phyloP scores from a whole-genome alignment of 257 asterid genomes.

The Cynanchum wilfordii region DNA sequence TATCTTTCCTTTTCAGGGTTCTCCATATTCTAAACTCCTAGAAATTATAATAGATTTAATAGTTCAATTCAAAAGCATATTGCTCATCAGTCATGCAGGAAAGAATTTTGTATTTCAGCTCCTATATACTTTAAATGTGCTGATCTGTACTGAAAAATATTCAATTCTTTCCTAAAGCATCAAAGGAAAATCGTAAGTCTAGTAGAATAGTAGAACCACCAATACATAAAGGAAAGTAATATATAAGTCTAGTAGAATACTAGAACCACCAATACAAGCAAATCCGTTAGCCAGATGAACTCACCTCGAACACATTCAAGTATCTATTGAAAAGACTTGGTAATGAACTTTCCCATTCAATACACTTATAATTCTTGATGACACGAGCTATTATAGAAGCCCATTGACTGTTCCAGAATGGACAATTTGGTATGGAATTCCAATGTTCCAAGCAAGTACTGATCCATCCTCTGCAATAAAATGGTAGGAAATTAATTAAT shows the following conservation, averaged over 20 bases:
- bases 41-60: not conserved
- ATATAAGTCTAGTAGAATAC: not conserved
- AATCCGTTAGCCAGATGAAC: constrained; percentile 9
- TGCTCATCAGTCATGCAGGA: not conserved
- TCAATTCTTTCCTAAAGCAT: constrained; percentile 3
- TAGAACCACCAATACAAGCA: not conserved
- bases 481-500: constrained; percentile 22
- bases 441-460: constrained; percentile 57
- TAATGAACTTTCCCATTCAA: constrained; percentile 70
- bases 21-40: not conserved
- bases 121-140: not conserved
- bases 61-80: not conserved
- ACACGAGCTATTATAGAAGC: constrained; percentile 91
- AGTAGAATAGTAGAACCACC: too few species aligned
- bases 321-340: constrained; percentile 71
- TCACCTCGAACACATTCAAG: constrained; percentile 94
- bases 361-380: constrained; percentile 61
- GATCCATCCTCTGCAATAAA: constrained; percentile 68
- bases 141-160: not conserved
- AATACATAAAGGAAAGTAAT: not conserved
- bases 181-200: too few species aligned
- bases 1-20: not conserved
- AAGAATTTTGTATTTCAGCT: not conserved
- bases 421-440: constrained; percentile 87
- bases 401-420: constrained; percentile 98